Evolutionary conservation across 1,284 basidiomycete genomes (phyloP).

Genomic region (Peniophora sp.): DNA sequence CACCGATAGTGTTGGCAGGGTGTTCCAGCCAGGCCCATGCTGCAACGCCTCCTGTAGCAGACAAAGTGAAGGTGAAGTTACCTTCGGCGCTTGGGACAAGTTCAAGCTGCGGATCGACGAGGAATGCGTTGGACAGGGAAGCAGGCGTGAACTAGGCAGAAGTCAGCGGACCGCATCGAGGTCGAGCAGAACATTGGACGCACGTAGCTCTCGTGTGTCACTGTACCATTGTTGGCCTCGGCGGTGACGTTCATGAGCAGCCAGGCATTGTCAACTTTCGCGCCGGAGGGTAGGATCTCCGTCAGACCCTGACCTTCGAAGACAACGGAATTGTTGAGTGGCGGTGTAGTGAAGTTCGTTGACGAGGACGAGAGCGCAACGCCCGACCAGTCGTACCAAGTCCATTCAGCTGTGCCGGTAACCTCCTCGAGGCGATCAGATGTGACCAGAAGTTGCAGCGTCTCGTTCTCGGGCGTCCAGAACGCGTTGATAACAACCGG

Average conservation of each 20-base stretch:
- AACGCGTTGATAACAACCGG: slow-evolving; percentile 48
- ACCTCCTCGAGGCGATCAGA: slow-evolving; percentile 46
- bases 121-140: slow-evolving; percentile 34
- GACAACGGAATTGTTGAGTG: slow-evolving; percentile 43
- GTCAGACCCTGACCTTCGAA: slow-evolving; percentile 30
- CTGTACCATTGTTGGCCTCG: slow-evolving; percentile 30
- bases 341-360: slow-evolving; percentile 34
- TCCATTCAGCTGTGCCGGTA: slow-evolving; percentile 39
- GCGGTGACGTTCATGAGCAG: slow-evolving; percentile 44
- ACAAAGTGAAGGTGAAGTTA: slow-evolving; percentile 41
- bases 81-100: slow-evolving; percentile 18
- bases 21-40: slow-evolving; percentile 56
- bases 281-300: slow-evolving; percentile 36
- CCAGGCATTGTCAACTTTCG: slow-evolving; percentile 37
- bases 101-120: slow-evolving; percentile 40
- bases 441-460: slow-evolving; percentile 40
- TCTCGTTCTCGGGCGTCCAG: slow-evolving; percentile 41
- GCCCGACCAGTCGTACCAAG: slow-evolving; percentile 54
- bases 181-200: slow-evolving; percentile 12
- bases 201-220: slow-evolving; percentile 48
- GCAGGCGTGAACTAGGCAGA: slow-evolving; percentile 40
- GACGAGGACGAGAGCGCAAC: slow-evolving; percentile 29
- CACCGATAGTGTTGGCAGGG: slow-evolving; percentile 43
- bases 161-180: background rate
- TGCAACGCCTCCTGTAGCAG: slow-evolving; percentile 44